Conservation (phyloP, 257 asterid genomes). For the Schizonepeta tenuifolia region DNA sequence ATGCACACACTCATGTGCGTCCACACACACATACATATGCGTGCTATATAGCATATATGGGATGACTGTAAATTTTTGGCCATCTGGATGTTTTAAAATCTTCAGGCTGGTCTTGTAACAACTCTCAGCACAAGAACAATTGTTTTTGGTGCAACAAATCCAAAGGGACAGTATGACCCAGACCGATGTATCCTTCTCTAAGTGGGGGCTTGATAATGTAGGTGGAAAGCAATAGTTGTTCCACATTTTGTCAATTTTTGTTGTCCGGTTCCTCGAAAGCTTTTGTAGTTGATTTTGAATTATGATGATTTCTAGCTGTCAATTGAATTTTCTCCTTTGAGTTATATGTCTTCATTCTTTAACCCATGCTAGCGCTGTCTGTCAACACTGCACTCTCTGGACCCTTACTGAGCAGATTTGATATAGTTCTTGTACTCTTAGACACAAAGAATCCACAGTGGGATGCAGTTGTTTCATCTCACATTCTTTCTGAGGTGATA, state of each 20-base stretch:
- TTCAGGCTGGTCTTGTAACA: conserved; percentile 99
- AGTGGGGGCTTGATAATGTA: conserved; percentile 19
- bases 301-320: background rate
- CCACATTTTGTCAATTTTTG: background rate
- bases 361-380: conserved; percentile 70
- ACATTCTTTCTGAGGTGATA: conserved; percentile 88
- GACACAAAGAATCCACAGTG: conserved; percentile 96
- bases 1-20: background rate
- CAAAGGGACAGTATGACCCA: conserved; percentile 98
- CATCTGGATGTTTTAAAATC: conserved; percentile 23
- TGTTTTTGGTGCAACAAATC: conserved; percentile 98
- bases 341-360: conserved; percentile 40
- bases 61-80: conserved; percentile 6
- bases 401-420: conserved; percentile 94
- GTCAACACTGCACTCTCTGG: conserved; percentile 99
- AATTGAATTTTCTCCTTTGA: conserved; percentile 17
- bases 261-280: background rate
- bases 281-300: conserved; percentile 20
- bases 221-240: background rate
- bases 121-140: conserved; percentile 91
- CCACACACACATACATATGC: background rate
- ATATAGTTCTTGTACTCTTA: conserved; percentile 89
- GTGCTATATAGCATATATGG: background rate
- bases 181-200: conserved; percentile 74
- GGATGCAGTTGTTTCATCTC: conserved; percentile 98